phyloP scores from a whole-genome alignment of 345 rosid genomes.

The Populus deltoides region DNA sequence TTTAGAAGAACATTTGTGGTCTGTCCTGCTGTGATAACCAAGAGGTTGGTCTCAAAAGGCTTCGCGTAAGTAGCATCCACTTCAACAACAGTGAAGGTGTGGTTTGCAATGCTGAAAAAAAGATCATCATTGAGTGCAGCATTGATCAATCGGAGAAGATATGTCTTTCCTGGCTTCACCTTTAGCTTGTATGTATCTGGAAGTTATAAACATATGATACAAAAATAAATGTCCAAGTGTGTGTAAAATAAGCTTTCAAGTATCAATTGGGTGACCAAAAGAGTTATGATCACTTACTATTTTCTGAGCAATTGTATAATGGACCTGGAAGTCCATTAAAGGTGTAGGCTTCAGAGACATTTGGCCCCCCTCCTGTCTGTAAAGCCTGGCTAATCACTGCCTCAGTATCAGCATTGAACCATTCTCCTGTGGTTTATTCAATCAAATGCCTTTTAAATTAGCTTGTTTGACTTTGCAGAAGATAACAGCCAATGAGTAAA shows the following conservation, averaged over 20 bases:
- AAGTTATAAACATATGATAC: neutral
- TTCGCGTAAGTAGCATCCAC: slow-evolving; percentile 74
- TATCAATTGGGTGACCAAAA: no score
- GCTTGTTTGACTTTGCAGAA: neutral
- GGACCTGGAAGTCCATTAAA: slow-evolving; percentile 82
- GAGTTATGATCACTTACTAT: slow-evolving; percentile 28
- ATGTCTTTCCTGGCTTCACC: slow-evolving; percentile 68
- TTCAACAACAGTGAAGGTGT: slow-evolving; percentile 59
- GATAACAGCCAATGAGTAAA: no score
- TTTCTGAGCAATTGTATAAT: slow-evolving; percentile 63
- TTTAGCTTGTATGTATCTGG: slow-evolving; percentile 60
- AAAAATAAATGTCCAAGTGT: no score
- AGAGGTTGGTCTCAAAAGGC: slow-evolving; percentile 53
- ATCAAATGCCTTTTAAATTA: neutral
- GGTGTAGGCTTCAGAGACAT: slow-evolving; percentile 72
- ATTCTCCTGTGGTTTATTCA: slow-evolving; percentile 49
- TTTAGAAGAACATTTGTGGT: slow-evolving; percentile 67
- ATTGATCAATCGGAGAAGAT: slow-evolving; percentile 68
- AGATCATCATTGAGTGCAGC: slow-evolving; percentile 74
- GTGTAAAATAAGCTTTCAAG: no score
- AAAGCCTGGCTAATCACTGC: slow-evolving; percentile 61
- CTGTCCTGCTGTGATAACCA: slow-evolving; percentile 62
- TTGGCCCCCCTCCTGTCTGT: slow-evolving; percentile 63
- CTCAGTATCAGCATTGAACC: slow-evolving; percentile 69
- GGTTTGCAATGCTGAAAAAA: slow-evolving; percentile 77